phyloP scores from a whole-genome alignment of 202 grass and related monocot genomes.

The Saccharum hybrid region DNA sequence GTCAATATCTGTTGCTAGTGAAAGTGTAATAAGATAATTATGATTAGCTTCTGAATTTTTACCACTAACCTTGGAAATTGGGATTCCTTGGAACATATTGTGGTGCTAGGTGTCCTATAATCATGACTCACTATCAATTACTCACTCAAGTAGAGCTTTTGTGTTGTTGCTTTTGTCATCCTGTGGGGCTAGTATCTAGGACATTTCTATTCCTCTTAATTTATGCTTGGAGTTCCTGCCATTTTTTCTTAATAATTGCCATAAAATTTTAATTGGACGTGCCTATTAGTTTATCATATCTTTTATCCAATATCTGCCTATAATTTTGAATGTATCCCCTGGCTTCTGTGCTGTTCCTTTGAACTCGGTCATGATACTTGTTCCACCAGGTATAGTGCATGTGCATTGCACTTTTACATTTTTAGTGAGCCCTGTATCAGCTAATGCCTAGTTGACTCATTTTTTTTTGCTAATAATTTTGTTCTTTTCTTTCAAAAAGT shows the following conservation, averaged over 20 bases:
- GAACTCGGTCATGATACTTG: background rate
- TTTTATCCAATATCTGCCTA: conserved; percentile 14
- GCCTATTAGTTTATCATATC: background rate
- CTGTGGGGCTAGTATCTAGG: no score
- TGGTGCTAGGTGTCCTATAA: no score
- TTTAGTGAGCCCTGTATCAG: conserved; percentile 3
- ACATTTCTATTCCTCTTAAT: no score
- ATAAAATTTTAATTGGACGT: background rate
- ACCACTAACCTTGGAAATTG: conserved; percentile 9
- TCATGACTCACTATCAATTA: no score
- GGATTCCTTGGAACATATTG: background rate
- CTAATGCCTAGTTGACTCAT: background rate
- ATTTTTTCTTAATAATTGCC: background rate
- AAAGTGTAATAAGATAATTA: conserved; percentile 21
- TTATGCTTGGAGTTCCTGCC: no score
- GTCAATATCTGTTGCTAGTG: conserved; percentile 17
- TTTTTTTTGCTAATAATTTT: conserved; percentile 30
- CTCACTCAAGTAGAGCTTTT: no score
- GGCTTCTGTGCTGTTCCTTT: background rate
- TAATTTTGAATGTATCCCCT: conserved; percentile 7
- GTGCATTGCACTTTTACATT: background rate
- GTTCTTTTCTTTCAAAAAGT: conserved; percentile 19
- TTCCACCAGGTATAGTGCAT: background rate
- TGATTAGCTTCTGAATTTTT: conserved; percentile 27
- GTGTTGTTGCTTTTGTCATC: no score